Base-by-base conservation (phyloP, 2,329 filamentous ascomycete species). In the Venturia asperata region DNA sequence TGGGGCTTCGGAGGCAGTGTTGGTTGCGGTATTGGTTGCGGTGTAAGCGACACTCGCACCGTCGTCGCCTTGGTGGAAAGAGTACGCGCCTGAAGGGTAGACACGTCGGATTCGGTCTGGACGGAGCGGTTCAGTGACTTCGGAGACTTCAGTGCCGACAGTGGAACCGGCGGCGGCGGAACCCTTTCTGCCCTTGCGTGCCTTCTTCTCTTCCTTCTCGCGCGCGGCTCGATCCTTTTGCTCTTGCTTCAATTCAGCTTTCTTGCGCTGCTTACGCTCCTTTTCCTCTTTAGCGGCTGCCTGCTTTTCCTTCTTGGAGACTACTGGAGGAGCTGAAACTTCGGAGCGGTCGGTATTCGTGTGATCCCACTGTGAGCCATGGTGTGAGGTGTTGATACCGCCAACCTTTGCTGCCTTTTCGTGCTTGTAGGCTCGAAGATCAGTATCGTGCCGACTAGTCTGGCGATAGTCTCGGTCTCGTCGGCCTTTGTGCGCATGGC, bases 401-500 rank as follows among this genome's bases (percentile, higher is more conserved):
- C 93, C 93, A 1, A 97, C 92, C 63, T 89, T 84, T 0, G 93
- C 93, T 1, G 91, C 81, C 74, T 88, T 90, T 78, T 97, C 93
- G 72, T 91, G 83, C 30, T 92, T 89, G 80, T 97, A 97, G 42
- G 85, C 85, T 66, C 88, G 85, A 65, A 97, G 84, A 67, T 94
- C 88, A 60, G 76, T 76, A 69, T 82, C 80, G 73, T 87, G 81
- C 24, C 85, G 81, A 1, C 82, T 82, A 74, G 83, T 71, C 74
- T 81, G 68, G 70, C 76, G 19, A 76, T 80, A 64, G 72, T 73
- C 49, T 70, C 72, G 42, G 15, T 56, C 45, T 17, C 66, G 42
- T 5, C 52, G 43, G 30, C 34, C 74, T n/a, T n/a, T 37, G 21
- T 75, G 74, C 62, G 76, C 75, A 24, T 75, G 73, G 34, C 73